These are phyloP conservation scores for Chaetomium globosum DNA, from an alignment of 2,329 filamentous ascomycete genomes.

Conservation along the genomic window DNA sequence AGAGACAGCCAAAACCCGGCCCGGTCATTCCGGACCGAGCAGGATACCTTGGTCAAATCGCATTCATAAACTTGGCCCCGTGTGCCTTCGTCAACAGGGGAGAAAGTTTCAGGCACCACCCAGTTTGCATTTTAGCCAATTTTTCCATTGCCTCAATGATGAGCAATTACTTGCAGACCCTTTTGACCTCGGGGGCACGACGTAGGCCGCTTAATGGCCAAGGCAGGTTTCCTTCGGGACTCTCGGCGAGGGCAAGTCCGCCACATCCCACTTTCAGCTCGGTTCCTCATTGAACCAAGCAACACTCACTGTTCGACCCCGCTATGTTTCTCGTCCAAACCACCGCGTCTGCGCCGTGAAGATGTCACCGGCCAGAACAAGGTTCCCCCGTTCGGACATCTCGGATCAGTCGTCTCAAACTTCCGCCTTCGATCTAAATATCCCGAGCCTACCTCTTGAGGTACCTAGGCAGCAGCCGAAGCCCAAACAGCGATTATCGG, in stretches of 20 bases:
- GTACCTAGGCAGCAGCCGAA: not conserved
- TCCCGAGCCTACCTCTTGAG: not conserved
- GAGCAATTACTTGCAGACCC: too few species aligned
- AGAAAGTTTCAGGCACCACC: not conserved
- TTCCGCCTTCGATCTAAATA: not conserved
- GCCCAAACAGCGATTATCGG: not conserved
- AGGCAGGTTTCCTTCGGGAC: not conserved
- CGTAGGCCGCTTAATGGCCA: not conserved
- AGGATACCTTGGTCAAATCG: not conserved
- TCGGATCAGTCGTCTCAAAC: not conserved
- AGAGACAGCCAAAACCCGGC: not conserved
- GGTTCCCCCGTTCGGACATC: not conserved
- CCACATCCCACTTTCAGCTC: not conserved
- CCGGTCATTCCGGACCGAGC: too few species aligned
- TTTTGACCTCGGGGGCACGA: not conserved
- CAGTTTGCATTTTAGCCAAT: too few species aligned
- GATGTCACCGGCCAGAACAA: not conserved
- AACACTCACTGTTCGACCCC: not conserved
- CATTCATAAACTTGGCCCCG: not conserved
- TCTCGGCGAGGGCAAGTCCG: not conserved
- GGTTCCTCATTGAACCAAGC: not conserved
- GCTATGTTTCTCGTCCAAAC: not conserved
- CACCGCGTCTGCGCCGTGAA: not conserved
- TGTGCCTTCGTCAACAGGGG: not conserved
- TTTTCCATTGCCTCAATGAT: too few species aligned